Percentiles rank a stretch among this genome's conserved stretches.
These are phyloP conservation scores for Bassia scoparia DNA, from an alignment of 148 eudicot genomes.

Conservation along the genomic window DNA sequence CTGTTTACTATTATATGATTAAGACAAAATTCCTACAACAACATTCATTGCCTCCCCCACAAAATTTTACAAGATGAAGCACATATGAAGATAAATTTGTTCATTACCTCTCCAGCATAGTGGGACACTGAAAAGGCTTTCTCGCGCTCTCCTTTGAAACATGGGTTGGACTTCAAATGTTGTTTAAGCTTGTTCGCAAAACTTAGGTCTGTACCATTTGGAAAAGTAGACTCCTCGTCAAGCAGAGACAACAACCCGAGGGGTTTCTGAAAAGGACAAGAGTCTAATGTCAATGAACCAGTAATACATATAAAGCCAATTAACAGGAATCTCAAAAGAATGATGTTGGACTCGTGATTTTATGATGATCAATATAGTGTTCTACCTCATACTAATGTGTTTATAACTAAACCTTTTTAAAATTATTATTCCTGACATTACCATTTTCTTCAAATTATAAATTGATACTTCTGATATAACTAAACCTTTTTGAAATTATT, in stretches of 20 bases:
- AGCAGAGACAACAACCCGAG: slow-evolving; percentile 79
- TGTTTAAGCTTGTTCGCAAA: slow-evolving; percentile 93
- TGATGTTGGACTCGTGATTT: neutral
- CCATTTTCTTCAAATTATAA: no score
- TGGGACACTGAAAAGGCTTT: slow-evolving; percentile 80
- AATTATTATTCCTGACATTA: neutral
- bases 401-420: neutral
- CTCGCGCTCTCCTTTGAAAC: slow-evolving; percentile 79
- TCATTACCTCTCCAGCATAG: slow-evolving; percentile 93
- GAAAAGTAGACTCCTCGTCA: slow-evolving; percentile 95
- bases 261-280: slow-evolving; percentile 64
- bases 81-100: neutral
- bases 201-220: slow-evolving; percentile 86
- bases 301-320: neutral
- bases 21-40: neutral
- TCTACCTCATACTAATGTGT: no score
- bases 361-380: neutral
- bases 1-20: neutral
- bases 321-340: neutral
- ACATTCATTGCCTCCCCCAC: neutral
- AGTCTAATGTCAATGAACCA: neutral
- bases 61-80: neutral
- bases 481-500: no score
- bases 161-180: slow-evolving; percentile 63
- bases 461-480: no score